A percentile compares a stretch with the other conserved stretches of the same genome.
These are phyloP conservation scores for Aspergillus melleus DNA, from an alignment of 2,329 filamentous ascomycete species.

Conservation along the genomic window DNA sequence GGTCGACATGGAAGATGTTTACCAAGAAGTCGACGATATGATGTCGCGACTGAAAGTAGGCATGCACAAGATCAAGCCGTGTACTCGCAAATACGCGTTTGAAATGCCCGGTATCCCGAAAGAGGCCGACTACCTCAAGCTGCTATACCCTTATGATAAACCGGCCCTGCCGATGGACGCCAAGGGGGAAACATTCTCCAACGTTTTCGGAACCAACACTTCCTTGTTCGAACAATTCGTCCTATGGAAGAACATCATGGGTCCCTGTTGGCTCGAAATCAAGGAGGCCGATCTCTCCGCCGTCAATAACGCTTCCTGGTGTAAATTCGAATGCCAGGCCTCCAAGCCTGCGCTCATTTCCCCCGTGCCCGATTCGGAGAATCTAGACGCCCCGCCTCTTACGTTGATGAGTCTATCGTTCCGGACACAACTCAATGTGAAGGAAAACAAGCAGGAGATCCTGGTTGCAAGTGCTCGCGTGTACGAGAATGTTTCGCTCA, in stretches of 20 bases:
- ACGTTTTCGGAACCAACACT: conserved; percentile 91
- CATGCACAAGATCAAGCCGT: conserved; percentile 92
- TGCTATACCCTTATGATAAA: conserved; percentile 93
- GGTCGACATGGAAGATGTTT: conserved; percentile 85
- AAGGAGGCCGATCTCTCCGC: conserved; percentile 78
- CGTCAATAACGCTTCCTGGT: conserved; percentile 92
- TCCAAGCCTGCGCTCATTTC: conserved; percentile 75
- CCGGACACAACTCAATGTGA: conserved; percentile 82
- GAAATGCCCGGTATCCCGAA: conserved; percentile 84
- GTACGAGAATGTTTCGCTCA: conserved; percentile 85
- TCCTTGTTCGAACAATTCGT: conserved; percentile 97
- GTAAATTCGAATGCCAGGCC: conserved; percentile 87
- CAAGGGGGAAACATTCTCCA: conserved; percentile 85
- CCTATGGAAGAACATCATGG: conserved; percentile 98
- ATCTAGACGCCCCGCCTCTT: conserved; percentile 77
- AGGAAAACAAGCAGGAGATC: conserved; percentile 96
- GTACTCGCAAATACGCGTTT: conserved; percentile 90
- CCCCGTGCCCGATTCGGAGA: conserved; percentile 73
- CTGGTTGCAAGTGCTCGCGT: conserved; percentile 86
- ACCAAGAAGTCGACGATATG: conserved; percentile 80
- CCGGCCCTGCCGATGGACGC: conserved; percentile 68
- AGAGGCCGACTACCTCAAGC: conserved; percentile 87
- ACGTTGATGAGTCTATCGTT: conserved; percentile 95
- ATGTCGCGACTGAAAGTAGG: conserved; percentile 85
- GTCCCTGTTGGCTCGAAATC: conserved; percentile 94